Base-by-base conservation (phyloP, 768 basidiomycete genomes). In the Russula brevipes region DNA sequence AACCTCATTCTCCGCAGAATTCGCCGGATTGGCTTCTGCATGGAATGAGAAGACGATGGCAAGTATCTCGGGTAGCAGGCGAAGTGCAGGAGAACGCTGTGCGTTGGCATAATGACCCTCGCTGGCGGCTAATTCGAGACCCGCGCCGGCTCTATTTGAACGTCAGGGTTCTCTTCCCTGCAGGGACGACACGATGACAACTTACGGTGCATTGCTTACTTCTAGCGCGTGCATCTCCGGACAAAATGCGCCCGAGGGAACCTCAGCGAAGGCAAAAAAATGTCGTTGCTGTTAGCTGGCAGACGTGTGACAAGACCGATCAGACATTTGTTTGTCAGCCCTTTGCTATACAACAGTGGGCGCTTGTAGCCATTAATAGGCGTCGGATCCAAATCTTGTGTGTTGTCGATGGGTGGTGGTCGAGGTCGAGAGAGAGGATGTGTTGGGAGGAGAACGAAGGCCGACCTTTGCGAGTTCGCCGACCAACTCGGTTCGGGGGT, bases 1-100 rank as follows among this genome's bases (percentile, higher is more conserved):
- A 16, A 33, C 5, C n/a, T 24, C n/a, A 16, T 50, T 16, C n/a
- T 36, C 31, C 14, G 12, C 24, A 11, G 47, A 47, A 49, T 46
- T 41, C 35, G 33, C 44, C 17, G 58, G 58, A 42, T 19, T 50
- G 35, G 58, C 63, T 14, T 60, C 41, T 17, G 39, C 58, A 17
- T 53, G 63, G 36, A 59, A 55, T 33, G 53, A 9, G 47, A 64
- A 60, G 31, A 64, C 51, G 14, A 50, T 31, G 19, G 41, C 54
- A 17, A 64, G 63, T n/a, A 64, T 64, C 12, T 64, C 58, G 2
- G 63, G 58, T 42, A 64, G 39, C 17, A 64, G 17, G 19, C 39
- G 62, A 10, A 33, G 33, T 30, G n/a, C 38, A 11, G 57, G 62
- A 33, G 52, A 11, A 3, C 19, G 31, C 0, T 46, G 51, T 17